Evolutionary conservation across 441 rosid species (phyloP), one percentile per base, ranked within the genome.

Genomic region (Populus trichocarpa): DNA sequence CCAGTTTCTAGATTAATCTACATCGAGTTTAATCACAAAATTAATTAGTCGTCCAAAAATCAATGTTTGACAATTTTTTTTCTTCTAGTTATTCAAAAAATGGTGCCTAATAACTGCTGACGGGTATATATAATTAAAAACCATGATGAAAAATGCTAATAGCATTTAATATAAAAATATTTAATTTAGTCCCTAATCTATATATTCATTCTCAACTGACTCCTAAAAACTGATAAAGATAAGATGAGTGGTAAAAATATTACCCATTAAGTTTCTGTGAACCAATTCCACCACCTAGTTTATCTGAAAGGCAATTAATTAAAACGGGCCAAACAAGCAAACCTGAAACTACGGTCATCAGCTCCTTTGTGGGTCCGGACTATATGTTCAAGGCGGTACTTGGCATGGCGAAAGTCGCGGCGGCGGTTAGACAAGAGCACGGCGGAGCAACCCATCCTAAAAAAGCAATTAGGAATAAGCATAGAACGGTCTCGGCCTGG

Each of bases 301-400:
- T 46, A 46, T 46, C 57, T 14, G 13, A 46, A 14, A 50, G 38
- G 33, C 3, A 61, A 1, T 16, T 22, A n/a, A 42, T 25, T 12
- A 46, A 68, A 23, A 77, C 3, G 50, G 30, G 57, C 30, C 64
- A 26, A 71, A 73, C 2, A 22, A 46, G 13, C 73, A 35, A 85
- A 93, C 99, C 97, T 91, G 94, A 95, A 95, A 85, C 99, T 92
- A 61, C 96, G 92, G 76, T 95, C 97, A 59, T 95, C 94, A 5
- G 98, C 91, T 16, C 95, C 99, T 75, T 92, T 95, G 77, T 95
- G 99, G 8, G 99, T 95, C 69, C 97, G 76, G 14, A 95, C 99
- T 42, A 95, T 82, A 65, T 91, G 99, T 75, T 95, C 96, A 6
- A 95, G 97, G 5, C 96, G 85, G 85, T 93, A 93, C 86, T 90